Evolutionary conservation across 164 flowering plant species (phyloP).

Genomic region (Stephania yunnanensis): DNA sequence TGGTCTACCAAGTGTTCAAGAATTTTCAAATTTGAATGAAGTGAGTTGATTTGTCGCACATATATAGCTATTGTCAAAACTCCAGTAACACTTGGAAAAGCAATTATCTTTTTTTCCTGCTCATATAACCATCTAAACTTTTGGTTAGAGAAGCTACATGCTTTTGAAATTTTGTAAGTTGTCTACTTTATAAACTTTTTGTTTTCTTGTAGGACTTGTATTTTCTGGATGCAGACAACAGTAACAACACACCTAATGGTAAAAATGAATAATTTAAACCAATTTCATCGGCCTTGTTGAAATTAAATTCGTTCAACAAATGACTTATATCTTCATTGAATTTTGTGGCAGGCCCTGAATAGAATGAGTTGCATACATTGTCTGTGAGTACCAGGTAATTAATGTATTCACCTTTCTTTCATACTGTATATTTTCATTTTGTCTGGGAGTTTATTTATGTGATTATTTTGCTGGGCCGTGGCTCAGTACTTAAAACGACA

Average conservation of each 20-base stretch:
- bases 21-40: constrained; percentile 35
- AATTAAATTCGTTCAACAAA: background rate
- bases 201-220: constrained; percentile 39
- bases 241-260: constrained; percentile 39
- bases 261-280: constrained; percentile 10
- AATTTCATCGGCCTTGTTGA: background rate
- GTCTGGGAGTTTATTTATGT: background rate
- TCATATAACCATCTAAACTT: background rate
- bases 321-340: background rate
- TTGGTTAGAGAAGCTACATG: background rate
- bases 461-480: background rate
- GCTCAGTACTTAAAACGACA: too few species aligned
- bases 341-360: constrained; percentile 32
- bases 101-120: background rate
- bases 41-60: constrained; percentile 30
- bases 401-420: background rate
- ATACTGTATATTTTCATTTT: background rate
- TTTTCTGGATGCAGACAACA: constrained; percentile 55
- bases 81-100: background rate
- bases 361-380: constrained; percentile 33
- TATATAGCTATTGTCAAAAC: background rate
- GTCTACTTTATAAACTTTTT: background rate
- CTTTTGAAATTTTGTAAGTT: background rate
- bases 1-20: constrained; percentile 49
- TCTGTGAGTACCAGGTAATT: constrained; percentile 66